Percentiles rank a stretch among this genome's conserved stretches.
phyloP scores from a whole-genome alignment of 148 eudicot species.

The Oxyria digyna region DNA sequence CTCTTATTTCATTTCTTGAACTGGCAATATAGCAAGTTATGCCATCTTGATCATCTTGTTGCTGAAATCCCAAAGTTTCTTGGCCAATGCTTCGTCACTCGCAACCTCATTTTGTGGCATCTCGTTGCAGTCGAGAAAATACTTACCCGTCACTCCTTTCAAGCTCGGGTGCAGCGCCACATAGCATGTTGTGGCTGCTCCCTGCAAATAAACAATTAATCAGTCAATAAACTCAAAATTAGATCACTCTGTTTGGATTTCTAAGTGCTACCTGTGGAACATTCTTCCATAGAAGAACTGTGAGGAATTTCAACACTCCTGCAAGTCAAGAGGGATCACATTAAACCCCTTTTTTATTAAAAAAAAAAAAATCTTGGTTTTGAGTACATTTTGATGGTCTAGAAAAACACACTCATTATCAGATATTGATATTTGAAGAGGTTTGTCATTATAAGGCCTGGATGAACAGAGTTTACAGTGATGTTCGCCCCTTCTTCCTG shows the following conservation, averaged over 20 bases:
- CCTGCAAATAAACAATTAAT: neutral
- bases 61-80: slow-evolving; percentile 2
- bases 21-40: neutral
- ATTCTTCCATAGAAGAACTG: neutral
- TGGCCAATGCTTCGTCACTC: neutral
- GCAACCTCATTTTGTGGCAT: neutral
- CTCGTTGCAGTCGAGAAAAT: neutral
- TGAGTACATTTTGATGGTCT: neutral
- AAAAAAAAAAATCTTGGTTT: neutral
- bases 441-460: slow-evolving; percentile 83
- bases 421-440: slow-evolving; percentile 48
- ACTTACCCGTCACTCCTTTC: neutral
- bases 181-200: slow-evolving; percentile 2
- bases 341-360: neutral
- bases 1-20: neutral
- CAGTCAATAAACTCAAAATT: neutral
- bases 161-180: slow-evolving; percentile 5
- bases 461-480: slow-evolving; percentile 77
- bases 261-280: neutral
- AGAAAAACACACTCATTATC: slow-evolving; percentile 42
- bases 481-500: slow-evolving; percentile 82
- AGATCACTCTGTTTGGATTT: neutral
- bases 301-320: neutral
- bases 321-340: neutral
- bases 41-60: slow-evolving; percentile 2